Conservation (phyloP, 129 eudicot genomes). For the Apium graveolens region DNA sequence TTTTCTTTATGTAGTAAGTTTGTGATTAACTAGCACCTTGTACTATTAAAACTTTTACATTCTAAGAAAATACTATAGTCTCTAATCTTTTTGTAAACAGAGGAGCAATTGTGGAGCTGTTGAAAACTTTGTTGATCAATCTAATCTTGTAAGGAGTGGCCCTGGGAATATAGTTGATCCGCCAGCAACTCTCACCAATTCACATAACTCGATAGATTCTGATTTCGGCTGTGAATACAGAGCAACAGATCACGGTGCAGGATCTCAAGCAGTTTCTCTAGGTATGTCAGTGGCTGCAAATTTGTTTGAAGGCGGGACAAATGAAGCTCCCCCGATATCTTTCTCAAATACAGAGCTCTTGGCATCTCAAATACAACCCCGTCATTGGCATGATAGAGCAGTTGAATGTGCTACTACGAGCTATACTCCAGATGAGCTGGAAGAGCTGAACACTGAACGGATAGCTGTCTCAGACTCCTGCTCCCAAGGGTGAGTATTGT, state of each 20-base stretch:
- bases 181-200: slow-evolving; percentile 28
- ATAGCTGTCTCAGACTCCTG: too few relatives aligned
- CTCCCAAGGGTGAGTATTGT: too few relatives aligned
- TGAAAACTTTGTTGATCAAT: slow-evolving; percentile 54
- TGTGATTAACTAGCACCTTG: background rate
- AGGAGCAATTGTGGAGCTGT: slow-evolving; percentile 42
- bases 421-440: too few relatives aligned
- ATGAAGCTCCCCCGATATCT: background rate
- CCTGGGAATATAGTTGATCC: slow-evolving; percentile 31
- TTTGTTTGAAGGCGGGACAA: slow-evolving; percentile 28
- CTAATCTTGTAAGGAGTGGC: slow-evolving; percentile 36
- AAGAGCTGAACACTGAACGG: too few relatives aligned
- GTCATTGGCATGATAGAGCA: too few relatives aligned
- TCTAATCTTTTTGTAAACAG: slow-evolving; percentile 30
- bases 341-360: too few relatives aligned
- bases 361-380: too few relatives aligned
- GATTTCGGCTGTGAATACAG: slow-evolving; percentile 40
- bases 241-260: slow-evolving; percentile 30
- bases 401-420: too few relatives aligned
- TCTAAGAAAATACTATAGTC: slow-evolving; percentile 6
- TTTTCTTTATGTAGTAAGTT: background rate
- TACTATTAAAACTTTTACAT: background rate
- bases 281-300: slow-evolving; percentile 36
- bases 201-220: slow-evolving; percentile 51
- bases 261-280: slow-evolving; percentile 25